Evolutionary conservation across 1,284 basidiomycete species (phyloP), one percentile per base, ranked within the genome.

Genomic region (Cryptococcus sp.): DNA sequence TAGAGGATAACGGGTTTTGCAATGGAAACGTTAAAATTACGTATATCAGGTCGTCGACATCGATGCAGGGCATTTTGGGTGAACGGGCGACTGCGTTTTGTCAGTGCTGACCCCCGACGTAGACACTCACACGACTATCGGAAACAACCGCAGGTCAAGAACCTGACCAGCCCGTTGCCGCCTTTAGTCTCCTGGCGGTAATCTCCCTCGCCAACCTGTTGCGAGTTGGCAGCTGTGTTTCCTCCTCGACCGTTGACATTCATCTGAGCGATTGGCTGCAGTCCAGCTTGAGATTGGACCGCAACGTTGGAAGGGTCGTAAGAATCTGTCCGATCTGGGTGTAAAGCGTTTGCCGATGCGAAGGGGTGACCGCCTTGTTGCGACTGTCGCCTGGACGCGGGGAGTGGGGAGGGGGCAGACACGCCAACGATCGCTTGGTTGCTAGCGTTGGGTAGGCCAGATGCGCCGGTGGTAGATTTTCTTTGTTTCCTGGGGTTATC

Each of bases 401-500:
- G 72, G 8, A 76, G 64, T 17, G 73, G 72, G 27, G 66, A 70
- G 8, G 76, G 74, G 2, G 76, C 76, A 11, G 72, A 70, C 22
- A 77, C 77, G 19, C 75, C 75, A 50, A 79, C 64, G 51, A 79
- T 78, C 17, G 77, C 77, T 64, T 79, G 77, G 66, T 79, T 79
- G 57, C 69, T 72, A 10, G 75, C 75, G 60, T 78, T 79, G 25
- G 74, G 73, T 11, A 77, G 66, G 13, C 64, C 72, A 35, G 75
- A 75, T 13, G 60, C 59, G 3, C 59, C 65, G 22, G 56, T 59
- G 11, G 55, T 66, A 6, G 77, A 78, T 69, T 77, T 78, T 52
- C 74, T 68, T 19, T 61, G 59, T 61, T 74, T 72, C 31, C 66
- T 70, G 46, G 17, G 46, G 11, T 22, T 20, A 38, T 62, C 27